Evolutionary conservation across 75 land plant species (phyloP), one percentile per base, ranked within the genome.

Genomic region (Sequoia sempervirens): DNA sequence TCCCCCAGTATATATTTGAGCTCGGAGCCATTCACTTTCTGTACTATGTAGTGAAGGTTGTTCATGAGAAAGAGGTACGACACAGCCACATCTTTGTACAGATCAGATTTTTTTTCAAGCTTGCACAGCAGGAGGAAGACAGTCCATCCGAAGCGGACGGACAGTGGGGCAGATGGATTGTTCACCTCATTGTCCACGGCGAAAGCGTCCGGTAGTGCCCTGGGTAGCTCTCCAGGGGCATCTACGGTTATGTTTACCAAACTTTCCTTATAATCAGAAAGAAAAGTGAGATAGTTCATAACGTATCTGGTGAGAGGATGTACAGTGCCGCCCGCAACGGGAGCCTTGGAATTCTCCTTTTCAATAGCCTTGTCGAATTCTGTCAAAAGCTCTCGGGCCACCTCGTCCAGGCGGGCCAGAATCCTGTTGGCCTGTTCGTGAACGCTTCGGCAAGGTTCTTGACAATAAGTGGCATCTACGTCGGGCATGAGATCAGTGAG

Each of bases 11-110:
- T 15, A 45, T 52, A 75, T 26, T 74, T 75, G 50, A 92, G 88
- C 43, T 89, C 87, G 4, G 91, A 91, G n/a, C 72, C 81, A 14
- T 86, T 88, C 82, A 90, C 90, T 73, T 82, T 89, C 37, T 84
- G 34, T 30, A 90, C 86, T 17, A 92, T 83, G 91, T 93, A 89
- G 43, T 89, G 81, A 37, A 93, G 87, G 84, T 93, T 93, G 86
- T 93, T 93, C 46, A 88, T 87, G 14, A 93, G 82, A 82, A 93
- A 93, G 11, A 93, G 85, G 73, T 93, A 87, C 0, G 93, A 83
- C 0, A 92, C 53, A 1, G 91, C 81, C n/a, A 82, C 84, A 82
- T 90, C 89, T 40, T 90, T 88, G 90, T 92, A 92, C 5, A 82
- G 84, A 81, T 90, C 84, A 1, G 93, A 86, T 81, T 90, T 92